phyloP scores from a whole-genome alignment of 1,284 basidiomycete species.

The Xanthoconium separans region DNA sequence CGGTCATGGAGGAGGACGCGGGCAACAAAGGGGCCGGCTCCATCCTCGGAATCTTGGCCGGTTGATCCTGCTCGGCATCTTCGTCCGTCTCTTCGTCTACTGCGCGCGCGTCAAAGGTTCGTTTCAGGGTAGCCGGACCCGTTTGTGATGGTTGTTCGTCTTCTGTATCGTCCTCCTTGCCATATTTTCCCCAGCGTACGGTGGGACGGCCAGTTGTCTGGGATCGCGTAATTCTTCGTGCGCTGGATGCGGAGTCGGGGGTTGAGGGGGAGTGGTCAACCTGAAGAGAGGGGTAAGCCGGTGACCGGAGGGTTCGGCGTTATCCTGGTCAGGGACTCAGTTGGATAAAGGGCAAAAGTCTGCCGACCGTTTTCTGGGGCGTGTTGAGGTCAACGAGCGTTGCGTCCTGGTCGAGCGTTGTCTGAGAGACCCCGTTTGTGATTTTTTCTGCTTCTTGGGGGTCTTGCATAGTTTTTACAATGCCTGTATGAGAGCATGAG shows the following conservation, averaged over 20 bases:
- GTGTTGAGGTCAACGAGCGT: conserved; percentile 30
- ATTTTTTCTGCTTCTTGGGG: conserved; percentile 27
- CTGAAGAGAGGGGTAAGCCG: conserved; percentile 25
- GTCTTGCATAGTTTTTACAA: conserved; percentile 33
- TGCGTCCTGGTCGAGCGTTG: conserved; percentile 16
- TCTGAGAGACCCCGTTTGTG: conserved; percentile 8
- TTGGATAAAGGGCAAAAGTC: conserved; percentile 34
- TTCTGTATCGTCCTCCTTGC: conserved; percentile 32
- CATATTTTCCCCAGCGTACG: conserved; percentile 34
- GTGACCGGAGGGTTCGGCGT: conserved; percentile 31
- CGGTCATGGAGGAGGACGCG: conserved; percentile 30
- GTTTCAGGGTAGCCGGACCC: conserved; percentile 29
- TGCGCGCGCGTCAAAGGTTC: conserved; percentile 34
- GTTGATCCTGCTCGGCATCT: conserved; percentile 27
- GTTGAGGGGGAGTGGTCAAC: conserved; percentile 21
- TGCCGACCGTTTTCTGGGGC: conserved; percentile 32
- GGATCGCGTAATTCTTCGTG: conserved; percentile 32
- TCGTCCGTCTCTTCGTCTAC: conserved; percentile 36
- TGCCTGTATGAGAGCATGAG: conserved; percentile 33
- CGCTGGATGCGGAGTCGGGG: conserved; percentile 24
- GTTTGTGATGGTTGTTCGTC: conserved; percentile 21
- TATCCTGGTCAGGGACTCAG: conserved; percentile 26
- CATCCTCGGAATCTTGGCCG: conserved; percentile 29
- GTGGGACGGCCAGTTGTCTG: conserved; percentile 35
- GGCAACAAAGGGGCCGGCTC: conserved; percentile 27